These are phyloP conservation scores for Moesziomyces sp. DNA, from an alignment of 1,284 basidiomycete species.

Conservation along the genomic window DNA sequence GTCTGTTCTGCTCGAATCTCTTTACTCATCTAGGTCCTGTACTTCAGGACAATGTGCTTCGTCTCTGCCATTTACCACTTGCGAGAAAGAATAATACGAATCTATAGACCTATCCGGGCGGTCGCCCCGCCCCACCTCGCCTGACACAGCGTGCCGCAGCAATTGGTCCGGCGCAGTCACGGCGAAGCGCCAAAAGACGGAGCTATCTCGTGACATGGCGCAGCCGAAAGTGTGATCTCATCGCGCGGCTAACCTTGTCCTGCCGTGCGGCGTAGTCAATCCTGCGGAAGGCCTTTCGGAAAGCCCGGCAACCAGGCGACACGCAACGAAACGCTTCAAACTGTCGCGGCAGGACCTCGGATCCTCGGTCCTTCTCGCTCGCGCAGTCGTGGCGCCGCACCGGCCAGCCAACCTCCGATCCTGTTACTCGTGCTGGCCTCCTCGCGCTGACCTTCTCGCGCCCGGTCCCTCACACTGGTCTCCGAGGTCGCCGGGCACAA, in stretches of 20 bases:
- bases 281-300: not conserved
- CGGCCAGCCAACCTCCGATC: not conserved
- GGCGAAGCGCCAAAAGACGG: not conserved
- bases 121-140: too few relatives aligned
- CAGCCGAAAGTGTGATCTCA: not conserved
- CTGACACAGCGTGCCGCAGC: not conserved
- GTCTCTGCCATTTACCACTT: conserved; percentile 5
- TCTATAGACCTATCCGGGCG: conserved; percentile 16
- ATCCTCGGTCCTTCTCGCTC: not conserved
- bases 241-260: not conserved
- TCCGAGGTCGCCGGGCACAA: not conserved
- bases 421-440: too few relatives aligned
- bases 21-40: conserved; percentile 9
- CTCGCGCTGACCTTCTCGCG: too few relatives aligned
- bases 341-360: not conserved
- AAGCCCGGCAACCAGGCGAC: too few relatives aligned
- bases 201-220: not conserved
- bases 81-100: conserved; percentile 14
- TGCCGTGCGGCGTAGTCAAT: not conserved
- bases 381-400: not conserved
- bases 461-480: not conserved
- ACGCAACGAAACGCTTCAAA: too few relatives aligned
- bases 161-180: not conserved
- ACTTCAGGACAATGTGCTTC: not conserved
- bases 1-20: not conserved